phyloP scores from a whole-genome alignment of 2,329 filamentous ascomycete genomes.

The Fusarium marasasianum region DNA sequence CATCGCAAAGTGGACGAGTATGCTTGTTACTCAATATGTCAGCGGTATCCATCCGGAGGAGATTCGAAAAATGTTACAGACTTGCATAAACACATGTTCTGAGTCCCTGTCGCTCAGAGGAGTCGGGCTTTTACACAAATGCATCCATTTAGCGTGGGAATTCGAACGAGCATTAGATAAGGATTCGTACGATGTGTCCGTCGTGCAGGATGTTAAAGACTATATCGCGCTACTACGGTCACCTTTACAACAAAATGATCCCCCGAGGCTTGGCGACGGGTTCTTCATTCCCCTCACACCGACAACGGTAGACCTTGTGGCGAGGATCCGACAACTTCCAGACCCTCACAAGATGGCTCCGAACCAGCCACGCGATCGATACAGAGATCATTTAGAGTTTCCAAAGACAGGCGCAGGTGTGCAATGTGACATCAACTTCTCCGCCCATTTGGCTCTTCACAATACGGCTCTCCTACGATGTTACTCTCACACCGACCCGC shows the following conservation, averaged over 20 bases:
- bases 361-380: constrained; percentile 63
- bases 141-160: constrained; percentile 64
- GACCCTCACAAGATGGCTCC: constrained; percentile 61
- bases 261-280: constrained; percentile 11
- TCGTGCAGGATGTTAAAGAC: constrained; percentile 51
- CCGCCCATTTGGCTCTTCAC: constrained; percentile 81
- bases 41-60: constrained; percentile 60
- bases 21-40: constrained; percentile 58
- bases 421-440: constrained; percentile 93
- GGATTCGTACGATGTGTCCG: constrained; percentile 53
- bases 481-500: constrained; percentile 81
- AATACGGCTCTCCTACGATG: constrained; percentile 86
- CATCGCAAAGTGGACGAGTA: constrained; percentile 3
- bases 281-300: constrained; percentile 51
- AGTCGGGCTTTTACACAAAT: constrained; percentile 61
- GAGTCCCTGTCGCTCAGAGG: constrained; percentile 49
- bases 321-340: constrained; percentile 56
- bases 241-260: constrained; percentile 40
- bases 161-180: constrained; percentile 64
- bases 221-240: constrained; percentile 63
- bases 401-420: constrained; percentile 81
- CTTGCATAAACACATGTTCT: constrained; percentile 17
- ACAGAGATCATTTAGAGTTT: constrained; percentile 75
- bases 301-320: constrained; percentile 48
- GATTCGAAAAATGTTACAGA: constrained; percentile 55